These are phyloP conservation scores for Yueomyces sinensis DNA, from an alignment of 805 yeast species.

Conservation along the genomic window DNA sequence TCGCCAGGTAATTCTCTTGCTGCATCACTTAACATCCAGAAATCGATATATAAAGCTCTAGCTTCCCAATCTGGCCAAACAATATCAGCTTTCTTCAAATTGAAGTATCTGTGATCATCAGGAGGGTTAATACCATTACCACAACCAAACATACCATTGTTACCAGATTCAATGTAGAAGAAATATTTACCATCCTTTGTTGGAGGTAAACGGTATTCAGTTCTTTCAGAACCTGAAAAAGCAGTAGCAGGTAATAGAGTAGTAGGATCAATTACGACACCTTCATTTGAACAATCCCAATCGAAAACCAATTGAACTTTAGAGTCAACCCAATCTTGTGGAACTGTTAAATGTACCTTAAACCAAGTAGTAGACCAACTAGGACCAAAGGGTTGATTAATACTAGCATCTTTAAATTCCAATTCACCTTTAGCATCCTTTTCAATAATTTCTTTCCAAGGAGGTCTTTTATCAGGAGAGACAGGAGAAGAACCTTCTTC, in stretches of 20 bases:
- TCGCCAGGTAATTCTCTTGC: constrained; percentile 72
- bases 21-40: constrained; percentile 81
- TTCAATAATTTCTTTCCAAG: constrained; percentile 19
- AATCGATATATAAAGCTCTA: constrained; percentile 63
- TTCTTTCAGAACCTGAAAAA: constrained; percentile 73
- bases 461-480: constrained; percentile 24
- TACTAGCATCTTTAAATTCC: constrained; percentile 42
- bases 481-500: constrained; percentile 28
- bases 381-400: constrained; percentile 79
- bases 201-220: constrained; percentile 52
- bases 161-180: constrained; percentile 79
- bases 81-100: constrained; percentile 57
- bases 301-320: constrained; percentile 47
- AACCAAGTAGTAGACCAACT: constrained; percentile 98
- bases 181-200: constrained; percentile 37
- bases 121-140: constrained; percentile 54
- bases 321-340: constrained; percentile 34
- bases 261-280: constrained; percentile 51
- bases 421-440: constrained; percentile 13
- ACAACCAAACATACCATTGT: constrained; percentile 89
- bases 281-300: constrained; percentile 85
- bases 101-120: constrained; percentile 58
- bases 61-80: constrained; percentile 75
- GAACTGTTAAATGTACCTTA: constrained; percentile 50
- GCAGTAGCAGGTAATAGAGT: constrained; percentile 68